Evolutionary conservation across 208 protist species (phyloP).

Genomic region (Trypanosomatidae sp.): DNA sequence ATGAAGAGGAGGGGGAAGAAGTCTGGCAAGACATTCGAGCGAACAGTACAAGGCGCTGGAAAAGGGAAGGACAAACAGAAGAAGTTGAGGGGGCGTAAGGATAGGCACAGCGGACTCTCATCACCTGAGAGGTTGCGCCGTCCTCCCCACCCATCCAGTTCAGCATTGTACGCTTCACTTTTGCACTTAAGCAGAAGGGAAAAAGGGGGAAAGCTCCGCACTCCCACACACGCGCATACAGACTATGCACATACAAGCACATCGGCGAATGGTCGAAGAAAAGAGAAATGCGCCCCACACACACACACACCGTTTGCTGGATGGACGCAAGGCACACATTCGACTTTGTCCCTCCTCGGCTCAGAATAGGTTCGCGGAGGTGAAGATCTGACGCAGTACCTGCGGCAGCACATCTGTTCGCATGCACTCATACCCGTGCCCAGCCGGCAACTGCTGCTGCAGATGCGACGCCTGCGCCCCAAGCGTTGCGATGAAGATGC

Average conservation of each 20-base stretch:
- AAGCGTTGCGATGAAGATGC: constrained; percentile 91
- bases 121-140: no score
- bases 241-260: background rate
- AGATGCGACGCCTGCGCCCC: constrained; percentile 78
- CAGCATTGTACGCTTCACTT: background rate
- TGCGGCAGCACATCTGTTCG: constrained; percentile 81
- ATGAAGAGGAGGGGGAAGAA: constrained; percentile 1
- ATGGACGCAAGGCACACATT: background rate
- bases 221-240: background rate
- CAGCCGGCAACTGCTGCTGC: constrained; percentile 69
- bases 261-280: background rate
- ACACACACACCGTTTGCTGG: background rate
- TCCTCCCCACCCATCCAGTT: background rate
- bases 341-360: background rate
- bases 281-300: background rate
- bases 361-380: constrained; percentile 70
- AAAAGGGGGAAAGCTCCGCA: background rate
- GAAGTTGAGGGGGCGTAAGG: background rate
- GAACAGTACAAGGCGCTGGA: background rate
- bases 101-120: background rate
- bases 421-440: constrained; percentile 89
- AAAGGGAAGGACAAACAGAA: constrained; percentile 30
- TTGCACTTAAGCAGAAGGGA: constrained; percentile 1
- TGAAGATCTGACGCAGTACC: constrained; percentile 89
- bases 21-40: background rate